Evolutionary conservation across 2,329 filamentous ascomycete species (phyloP).

Genomic region (Ustulina deusta): DNA sequence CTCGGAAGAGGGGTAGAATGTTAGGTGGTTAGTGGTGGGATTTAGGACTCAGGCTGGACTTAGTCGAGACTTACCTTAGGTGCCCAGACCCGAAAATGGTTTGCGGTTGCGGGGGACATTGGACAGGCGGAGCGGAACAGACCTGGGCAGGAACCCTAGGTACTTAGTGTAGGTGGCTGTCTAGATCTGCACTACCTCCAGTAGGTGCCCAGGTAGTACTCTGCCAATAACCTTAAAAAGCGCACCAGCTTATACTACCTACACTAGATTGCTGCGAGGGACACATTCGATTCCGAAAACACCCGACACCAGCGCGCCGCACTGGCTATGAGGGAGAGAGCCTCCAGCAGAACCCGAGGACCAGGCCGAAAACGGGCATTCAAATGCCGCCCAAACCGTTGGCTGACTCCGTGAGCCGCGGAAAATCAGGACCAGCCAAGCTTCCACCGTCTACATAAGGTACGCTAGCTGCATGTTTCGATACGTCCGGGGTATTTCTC

Average conservation of each 20-base stretch:
- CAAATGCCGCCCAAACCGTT: conserved; percentile 27
- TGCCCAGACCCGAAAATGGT: conserved; percentile 32
- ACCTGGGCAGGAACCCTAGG: neutral
- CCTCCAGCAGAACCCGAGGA: conserved; percentile 11
- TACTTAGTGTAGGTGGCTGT: neutral
- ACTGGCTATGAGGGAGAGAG: conserved; percentile 10
- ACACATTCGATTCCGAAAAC: conserved; percentile 32
- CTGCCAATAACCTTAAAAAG: conserved; percentile 26
- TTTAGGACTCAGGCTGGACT: conserved; percentile 23
- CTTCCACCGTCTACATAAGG: conserved; percentile 12
- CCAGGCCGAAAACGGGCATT: conserved; percentile 35
- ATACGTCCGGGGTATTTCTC: conserved; percentile 39
- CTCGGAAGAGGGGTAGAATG: conserved; percentile 22
- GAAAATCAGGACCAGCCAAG: conserved; percentile 29
- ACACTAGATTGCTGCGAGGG: neutral
- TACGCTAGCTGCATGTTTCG: conserved; percentile 26
- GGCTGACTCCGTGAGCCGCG: conserved; percentile 39
- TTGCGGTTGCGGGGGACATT: conserved; percentile 35
- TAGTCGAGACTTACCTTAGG: too few relatives aligned
- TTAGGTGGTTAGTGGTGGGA: conserved; percentile 34
- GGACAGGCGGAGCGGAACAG: conserved; percentile 43
- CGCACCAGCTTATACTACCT: conserved; percentile 8
- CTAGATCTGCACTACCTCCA: neutral
- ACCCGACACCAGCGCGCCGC: conserved; percentile 26
- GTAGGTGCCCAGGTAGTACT: neutral